Conservation (phyloP, 371 early-diverging fungal genomes). For the Mucor indicus region DNA sequence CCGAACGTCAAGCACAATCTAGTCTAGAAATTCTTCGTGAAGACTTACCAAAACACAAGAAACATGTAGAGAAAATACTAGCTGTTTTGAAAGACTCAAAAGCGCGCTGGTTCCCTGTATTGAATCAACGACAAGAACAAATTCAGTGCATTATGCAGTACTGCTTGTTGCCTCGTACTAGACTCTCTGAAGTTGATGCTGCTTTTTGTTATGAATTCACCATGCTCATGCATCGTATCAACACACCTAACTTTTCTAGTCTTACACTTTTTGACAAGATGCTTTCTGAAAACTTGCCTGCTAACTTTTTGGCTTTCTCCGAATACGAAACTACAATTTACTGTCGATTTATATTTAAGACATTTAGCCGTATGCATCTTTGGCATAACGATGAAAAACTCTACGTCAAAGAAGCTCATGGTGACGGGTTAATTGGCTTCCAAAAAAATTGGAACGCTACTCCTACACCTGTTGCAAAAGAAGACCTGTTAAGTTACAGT, state of each 20-base stretch:
- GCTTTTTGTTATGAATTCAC: constrained; percentile 82
- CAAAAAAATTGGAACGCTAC: constrained; percentile 60
- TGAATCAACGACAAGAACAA: constrained; percentile 48
- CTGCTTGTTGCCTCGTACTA: constrained; percentile 77
- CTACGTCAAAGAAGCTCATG: constrained; percentile 60
- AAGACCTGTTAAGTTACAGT: constrained; percentile 55
- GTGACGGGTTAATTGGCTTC: constrained; percentile 69
- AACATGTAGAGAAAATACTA: constrained; percentile 45
- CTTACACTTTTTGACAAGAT: constrained; percentile 77
- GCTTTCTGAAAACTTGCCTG: constrained; percentile 40
- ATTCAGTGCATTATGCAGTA: constrained; percentile 66
- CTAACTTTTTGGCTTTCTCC: constrained; percentile 59
- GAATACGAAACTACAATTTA: constrained; percentile 80
- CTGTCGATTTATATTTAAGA: constrained; percentile 61
- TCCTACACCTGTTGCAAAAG: constrained; percentile 44
- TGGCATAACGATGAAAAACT: constrained; percentile 58
- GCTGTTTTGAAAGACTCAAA: constrained; percentile 61
- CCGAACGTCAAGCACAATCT: constrained; percentile 37
- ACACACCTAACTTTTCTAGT: constrained; percentile 75
- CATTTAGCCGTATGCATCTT: constrained; percentile 54
- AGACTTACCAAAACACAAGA: constrained; percentile 45
- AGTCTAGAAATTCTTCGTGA: constrained; percentile 25
- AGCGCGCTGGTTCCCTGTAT: constrained; percentile 66
- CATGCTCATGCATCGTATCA: constrained; percentile 72
- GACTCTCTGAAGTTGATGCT: constrained; percentile 78